Conservation (phyloP, 208 protist genomes). For the Leishmania guyanensis region DNA sequence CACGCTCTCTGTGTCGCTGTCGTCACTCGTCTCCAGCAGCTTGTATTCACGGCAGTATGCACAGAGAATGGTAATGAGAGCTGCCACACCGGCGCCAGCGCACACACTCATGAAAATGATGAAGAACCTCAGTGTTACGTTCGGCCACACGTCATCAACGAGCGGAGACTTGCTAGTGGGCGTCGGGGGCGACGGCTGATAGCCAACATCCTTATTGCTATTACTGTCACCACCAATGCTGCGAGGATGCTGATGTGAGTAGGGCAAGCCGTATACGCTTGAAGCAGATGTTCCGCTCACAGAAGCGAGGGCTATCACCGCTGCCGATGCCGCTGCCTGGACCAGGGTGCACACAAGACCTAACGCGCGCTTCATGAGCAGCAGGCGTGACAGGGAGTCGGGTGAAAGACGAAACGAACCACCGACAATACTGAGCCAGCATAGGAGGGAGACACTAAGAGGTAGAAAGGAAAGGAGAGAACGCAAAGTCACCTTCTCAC, state of each 20-base stretch:
- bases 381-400: neutral
- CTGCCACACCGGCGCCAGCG: slow-evolving; percentile 9
- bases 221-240: neutral
- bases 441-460: neutral
- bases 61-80: slow-evolving; percentile 11
- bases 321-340: neutral
- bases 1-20: slow-evolving; percentile 18
- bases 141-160: slow-evolving; percentile 8
- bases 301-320: neutral
- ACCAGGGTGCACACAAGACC: neutral
- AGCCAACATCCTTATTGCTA: neutral
- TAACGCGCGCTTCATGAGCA: neutral
- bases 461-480: neutral
- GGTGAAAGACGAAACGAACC: neutral
- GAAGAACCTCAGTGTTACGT: slow-evolving; percentile 23
- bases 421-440: neutral
- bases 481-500: neutral
- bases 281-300: neutral
- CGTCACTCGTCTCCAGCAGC: slow-evolving; percentile 25
- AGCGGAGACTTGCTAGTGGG: neutral
- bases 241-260: neutral
- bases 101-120: slow-evolving; percentile 22
- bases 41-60: slow-evolving; percentile 27
- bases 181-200: neutral
- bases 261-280: neutral